These are phyloP conservation scores for Baorangia bicolor DNA, from an alignment of 768 basidiomycete genomes.

Conservation along the genomic window DNA sequence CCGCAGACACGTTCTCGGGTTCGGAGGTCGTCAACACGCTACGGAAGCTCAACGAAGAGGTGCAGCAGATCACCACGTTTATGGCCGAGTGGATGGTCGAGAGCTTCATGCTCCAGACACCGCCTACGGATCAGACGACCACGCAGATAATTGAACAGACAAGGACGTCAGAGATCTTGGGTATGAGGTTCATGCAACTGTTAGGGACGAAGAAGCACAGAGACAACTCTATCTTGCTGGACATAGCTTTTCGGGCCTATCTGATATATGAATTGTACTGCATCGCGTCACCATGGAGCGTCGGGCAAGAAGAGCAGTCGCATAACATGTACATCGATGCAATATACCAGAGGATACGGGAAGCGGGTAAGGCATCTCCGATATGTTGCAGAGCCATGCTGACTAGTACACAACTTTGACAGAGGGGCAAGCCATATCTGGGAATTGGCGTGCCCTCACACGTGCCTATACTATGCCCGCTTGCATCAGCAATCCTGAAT, in stretches of 20 bases:
- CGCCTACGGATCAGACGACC: slow-evolving; percentile 2
- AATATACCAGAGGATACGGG: slow-evolving; percentile 35
- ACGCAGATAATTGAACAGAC: slow-evolving; percentile 7
- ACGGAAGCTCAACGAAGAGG: slow-evolving; percentile 43
- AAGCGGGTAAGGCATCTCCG: slow-evolving; percentile 30
- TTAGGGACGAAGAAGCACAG: slow-evolving; percentile 20
- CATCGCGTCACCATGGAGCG: slow-evolving; percentile 23
- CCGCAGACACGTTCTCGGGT: slow-evolving; percentile 40
- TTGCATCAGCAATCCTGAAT: slow-evolving; percentile 16
- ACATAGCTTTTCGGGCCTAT: slow-evolving; percentile 33
- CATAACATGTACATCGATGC: slow-evolving; percentile 16
- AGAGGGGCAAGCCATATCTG: slow-evolving; percentile 44
- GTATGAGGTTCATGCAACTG: slow-evolving; percentile 17
- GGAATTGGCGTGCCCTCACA: slow-evolving; percentile 44
- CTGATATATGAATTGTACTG: slow-evolving; percentile 21
- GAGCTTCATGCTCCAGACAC: slow-evolving; percentile 27
- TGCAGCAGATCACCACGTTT: slow-evolving; percentile 43
- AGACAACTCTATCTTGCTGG: slow-evolving; percentile 31
- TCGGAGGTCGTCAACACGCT: slow-evolving; percentile 45
- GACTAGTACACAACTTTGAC: not conserved
- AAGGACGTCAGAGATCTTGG: slow-evolving; percentile 10
- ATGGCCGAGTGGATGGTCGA: slow-evolving; percentile 47
- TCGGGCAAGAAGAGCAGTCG: slow-evolving; percentile 17
- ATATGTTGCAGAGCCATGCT: not conserved
- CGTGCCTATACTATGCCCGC: slow-evolving; percentile 14